Conservation (phyloP, 345 rosid genomes). For the Populus davidiana region DNA sequence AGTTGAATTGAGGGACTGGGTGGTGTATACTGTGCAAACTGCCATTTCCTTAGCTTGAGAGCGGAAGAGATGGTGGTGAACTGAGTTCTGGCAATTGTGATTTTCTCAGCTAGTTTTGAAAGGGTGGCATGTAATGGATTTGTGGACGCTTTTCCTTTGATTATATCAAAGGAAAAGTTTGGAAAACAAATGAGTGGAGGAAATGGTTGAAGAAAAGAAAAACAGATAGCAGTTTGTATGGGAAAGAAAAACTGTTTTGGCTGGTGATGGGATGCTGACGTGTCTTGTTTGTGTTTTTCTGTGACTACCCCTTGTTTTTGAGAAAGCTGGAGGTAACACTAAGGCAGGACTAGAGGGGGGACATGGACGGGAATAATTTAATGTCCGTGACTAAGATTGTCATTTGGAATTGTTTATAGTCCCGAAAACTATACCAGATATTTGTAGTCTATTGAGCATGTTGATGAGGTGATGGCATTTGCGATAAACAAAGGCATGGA, state of each 20-base stretch:
- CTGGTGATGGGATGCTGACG: conserved; percentile 37
- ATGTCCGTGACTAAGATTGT: not conserved
- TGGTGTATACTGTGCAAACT: conserved; percentile 62
- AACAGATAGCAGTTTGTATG: conserved; percentile 47
- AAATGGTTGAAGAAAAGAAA: conserved; percentile 19
- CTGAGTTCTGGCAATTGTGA: too few relatives aligned
- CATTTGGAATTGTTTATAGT: not conserved
- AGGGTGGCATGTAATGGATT: not conserved
- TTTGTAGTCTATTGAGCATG: conserved; percentile 26
- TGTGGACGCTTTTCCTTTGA: not conserved
- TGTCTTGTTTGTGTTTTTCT: conserved; percentile 36
- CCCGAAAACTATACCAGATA: not conserved
- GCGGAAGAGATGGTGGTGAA: not conserved
- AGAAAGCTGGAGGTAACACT: conserved; percentile 32
- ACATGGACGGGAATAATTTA: not conserved
- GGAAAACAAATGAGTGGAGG: conserved; percentile 37
- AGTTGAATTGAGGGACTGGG: conserved; percentile 66
- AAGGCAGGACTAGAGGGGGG: conserved; percentile 19
- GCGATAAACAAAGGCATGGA: conserved; percentile 42
- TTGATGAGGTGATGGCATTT: conserved; percentile 53
- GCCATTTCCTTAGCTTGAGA: conserved; percentile 46
- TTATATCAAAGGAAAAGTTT: not conserved
- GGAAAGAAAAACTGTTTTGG: conserved; percentile 9
- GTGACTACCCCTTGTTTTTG: conserved; percentile 34
- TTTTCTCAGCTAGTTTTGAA: not conserved